A percentile compares a stretch with the other conserved stretches of the same genome.
These are phyloP conservation scores for Areca catechu DNA, from an alignment of 176 grass and related monocot genomes.

Conservation along the genomic window DNA sequence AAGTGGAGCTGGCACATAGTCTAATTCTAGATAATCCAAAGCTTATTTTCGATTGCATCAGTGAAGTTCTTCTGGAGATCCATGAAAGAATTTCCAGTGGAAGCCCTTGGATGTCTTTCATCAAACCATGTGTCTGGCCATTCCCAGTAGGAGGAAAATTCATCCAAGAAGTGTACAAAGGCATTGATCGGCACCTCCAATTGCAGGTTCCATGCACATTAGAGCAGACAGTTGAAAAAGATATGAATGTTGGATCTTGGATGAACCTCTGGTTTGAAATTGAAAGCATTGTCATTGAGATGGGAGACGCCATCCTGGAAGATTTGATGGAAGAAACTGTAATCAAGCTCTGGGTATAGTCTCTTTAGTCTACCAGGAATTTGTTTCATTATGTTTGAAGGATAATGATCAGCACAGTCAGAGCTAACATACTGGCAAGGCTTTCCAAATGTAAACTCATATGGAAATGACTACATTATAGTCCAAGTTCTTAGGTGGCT, in stretches of 20 bases:
- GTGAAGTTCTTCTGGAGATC: conserved; percentile 1
- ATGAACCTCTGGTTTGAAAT: conserved; percentile 54
- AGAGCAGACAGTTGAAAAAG: conserved; percentile 46
- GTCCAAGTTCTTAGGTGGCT: no score
- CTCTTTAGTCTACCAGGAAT: conserved; percentile 1
- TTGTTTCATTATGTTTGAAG: conserved; percentile 5
- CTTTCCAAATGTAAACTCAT: not conserved
- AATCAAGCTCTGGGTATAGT: conserved; percentile 53
- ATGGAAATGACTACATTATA: no score
- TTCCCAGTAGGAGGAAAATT: conserved; percentile 42
- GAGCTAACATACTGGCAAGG: conserved; percentile 12
- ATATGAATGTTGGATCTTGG: conserved; percentile 49
- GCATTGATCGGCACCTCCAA: conserved; percentile 36
- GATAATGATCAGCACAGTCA: conserved; percentile 14
- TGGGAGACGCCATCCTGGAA: conserved; percentile 65
- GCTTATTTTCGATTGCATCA: conserved; percentile 26
- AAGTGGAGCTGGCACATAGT: conserved; percentile 50
- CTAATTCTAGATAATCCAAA: conserved; percentile 47
- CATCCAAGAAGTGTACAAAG: conserved; percentile 53
- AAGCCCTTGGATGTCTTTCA: conserved; percentile 6
- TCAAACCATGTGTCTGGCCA: conserved; percentile 13
- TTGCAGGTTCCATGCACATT: conserved; percentile 45
- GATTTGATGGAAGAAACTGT: conserved; percentile 75
- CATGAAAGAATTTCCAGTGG: conserved; percentile 44
- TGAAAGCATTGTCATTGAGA: conserved; percentile 50